Conservation (phyloP, 768 basidiomycete species). For the Lyophyllum atratum region DNA sequence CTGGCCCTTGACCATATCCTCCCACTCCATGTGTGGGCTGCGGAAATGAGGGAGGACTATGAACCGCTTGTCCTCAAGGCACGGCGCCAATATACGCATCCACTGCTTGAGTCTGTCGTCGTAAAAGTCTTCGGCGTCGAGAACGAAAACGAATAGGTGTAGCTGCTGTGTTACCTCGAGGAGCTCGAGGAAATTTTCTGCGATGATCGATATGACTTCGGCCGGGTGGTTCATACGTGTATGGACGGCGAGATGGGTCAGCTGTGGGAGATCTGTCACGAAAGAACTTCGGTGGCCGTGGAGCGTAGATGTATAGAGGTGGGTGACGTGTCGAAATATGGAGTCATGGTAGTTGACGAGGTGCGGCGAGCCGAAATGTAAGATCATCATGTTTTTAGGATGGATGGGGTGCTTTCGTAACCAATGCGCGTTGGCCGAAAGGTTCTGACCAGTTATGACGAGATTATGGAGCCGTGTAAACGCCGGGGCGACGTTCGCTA, state of each 20-base stretch:
- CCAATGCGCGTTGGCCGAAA: slow-evolving; percentile 36
- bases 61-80: slow-evolving; percentile 8
- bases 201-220: neutral
- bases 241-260: slow-evolving; percentile 36
- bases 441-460: slow-evolving; percentile 34
- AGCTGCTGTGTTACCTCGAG: slow-evolving; percentile 1
- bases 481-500: slow-evolving; percentile 32
- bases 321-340: slow-evolving; percentile 33
- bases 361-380: slow-evolving; percentile 35
- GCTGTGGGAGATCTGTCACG: slow-evolving; percentile 29
- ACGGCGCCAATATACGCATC: neutral
- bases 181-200: neutral
- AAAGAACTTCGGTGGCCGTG: slow-evolving; percentile 30
- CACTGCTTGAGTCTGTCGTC: neutral
- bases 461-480: slow-evolving; percentile 31
- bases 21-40: slow-evolving; percentile 11
- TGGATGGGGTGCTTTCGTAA: slow-evolving; percentile 31
- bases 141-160: slow-evolving; percentile 7
- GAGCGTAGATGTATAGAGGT: slow-evolving; percentile 35
- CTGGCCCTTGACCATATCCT: slow-evolving; percentile 3
- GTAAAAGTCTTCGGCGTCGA: neutral
- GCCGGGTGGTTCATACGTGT: slow-evolving; percentile 24
- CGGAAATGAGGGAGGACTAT: slow-evolving; percentile 11
- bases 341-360: slow-evolving; percentile 36
- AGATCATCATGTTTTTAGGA: slow-evolving; percentile 29